Conservation (phyloP, 164 flowering plant species). For the Umbilicus rupestris region DNA sequence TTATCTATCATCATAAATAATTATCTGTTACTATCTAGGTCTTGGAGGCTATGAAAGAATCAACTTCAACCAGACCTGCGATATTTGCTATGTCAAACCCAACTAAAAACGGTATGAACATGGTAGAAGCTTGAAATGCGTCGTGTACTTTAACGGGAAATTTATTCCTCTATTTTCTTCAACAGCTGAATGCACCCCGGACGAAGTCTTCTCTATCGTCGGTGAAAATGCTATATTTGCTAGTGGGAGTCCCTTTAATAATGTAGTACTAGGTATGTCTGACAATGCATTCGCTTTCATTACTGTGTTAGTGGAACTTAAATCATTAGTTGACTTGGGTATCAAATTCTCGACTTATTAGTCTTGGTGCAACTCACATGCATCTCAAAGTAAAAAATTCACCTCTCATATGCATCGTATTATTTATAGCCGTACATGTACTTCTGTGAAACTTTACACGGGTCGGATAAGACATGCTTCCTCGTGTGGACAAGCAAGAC, state of each 20-base stretch:
- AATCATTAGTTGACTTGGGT: too few species aligned
- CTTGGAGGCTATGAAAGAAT: slow-evolving; percentile 75
- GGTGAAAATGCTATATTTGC: slow-evolving; percentile 88
- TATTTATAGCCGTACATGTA: too few species aligned
- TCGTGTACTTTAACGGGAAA: not conserved
- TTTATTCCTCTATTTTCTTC: slow-evolving; percentile 1
- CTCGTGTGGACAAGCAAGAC: too few species aligned
- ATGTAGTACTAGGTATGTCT: slow-evolving; percentile 74
- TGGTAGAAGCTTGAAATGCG: not conserved
- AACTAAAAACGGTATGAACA: slow-evolving; percentile 67
- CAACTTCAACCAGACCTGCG: slow-evolving; percentile 96
- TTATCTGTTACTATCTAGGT: slow-evolving; percentile 36
- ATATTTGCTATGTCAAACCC: slow-evolving; percentile 99
- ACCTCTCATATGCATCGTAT: too few species aligned
- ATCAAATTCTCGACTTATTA: too few species aligned
- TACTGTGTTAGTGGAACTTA: not conserved
- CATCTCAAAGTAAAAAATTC: too few species aligned
- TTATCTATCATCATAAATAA: not conserved
- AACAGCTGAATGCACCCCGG: slow-evolving; percentile 97
- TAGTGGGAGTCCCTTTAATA: slow-evolving; percentile 90
- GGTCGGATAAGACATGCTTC: too few species aligned
- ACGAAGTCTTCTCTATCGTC: slow-evolving; percentile 78
- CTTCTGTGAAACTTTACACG: too few species aligned
- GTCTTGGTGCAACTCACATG: too few species aligned
- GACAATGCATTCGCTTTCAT: not conserved